phyloP scores from a whole-genome alignment of 164 flowering plant genomes.

The Tetrastigma voinierianum region DNA sequence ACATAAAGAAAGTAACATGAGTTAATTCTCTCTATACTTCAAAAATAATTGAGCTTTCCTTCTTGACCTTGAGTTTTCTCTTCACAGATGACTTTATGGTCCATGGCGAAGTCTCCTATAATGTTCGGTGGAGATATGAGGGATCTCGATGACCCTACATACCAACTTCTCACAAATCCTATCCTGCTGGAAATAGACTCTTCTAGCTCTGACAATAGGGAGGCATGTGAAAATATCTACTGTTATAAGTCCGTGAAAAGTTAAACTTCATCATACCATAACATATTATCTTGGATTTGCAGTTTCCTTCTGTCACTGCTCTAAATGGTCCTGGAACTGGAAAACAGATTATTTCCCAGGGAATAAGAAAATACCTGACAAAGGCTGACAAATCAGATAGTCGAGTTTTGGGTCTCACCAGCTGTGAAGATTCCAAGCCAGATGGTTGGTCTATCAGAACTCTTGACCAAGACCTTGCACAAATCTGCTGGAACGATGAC shows the following conservation, averaged over 20 bases:
- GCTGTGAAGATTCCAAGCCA: conserved; percentile 50
- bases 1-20: not conserved
- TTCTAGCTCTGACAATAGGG: conserved; percentile 69
- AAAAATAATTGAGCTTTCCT: not conserved
- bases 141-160: conserved; percentile 58
- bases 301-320: conserved; percentile 53
- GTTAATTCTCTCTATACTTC: not conserved
- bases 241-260: not conserved
- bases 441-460: conserved; percentile 51
- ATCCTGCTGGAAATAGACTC: conserved; percentile 68
- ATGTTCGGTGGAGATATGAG: conserved; percentile 96
- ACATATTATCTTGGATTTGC: conserved; percentile 15
- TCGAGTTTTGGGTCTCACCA: conserved; percentile 38
- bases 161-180: conserved; percentile 68
- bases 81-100: conserved; percentile 86
- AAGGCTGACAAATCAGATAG: conserved; percentile 8
- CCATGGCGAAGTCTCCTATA: conserved; percentile 90
- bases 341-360: not conserved
- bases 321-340: conserved; percentile 5
- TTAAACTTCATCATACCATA: not conserved
- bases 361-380: conserved; percentile 11
- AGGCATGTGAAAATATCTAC: conserved; percentile 36
- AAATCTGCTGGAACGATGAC: conserved; percentile 65
- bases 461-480: conserved; percentile 37
- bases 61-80: conserved; percentile 5